Base-by-base conservation (phyloP, 306 rosid species). In the Morella rubra region DNA sequence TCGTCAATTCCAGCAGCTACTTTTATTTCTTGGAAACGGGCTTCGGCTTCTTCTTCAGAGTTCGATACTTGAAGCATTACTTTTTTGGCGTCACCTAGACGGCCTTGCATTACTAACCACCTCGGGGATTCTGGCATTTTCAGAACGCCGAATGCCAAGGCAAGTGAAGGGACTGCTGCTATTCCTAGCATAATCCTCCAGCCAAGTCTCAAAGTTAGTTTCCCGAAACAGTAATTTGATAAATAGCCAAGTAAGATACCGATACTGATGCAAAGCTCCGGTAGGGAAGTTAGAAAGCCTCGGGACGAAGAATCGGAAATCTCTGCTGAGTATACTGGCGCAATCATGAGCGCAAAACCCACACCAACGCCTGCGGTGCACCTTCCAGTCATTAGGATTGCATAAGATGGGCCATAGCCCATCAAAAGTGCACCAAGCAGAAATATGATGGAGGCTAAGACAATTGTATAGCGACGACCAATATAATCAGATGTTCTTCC, bases 91-190 rank as follows among this genome's bases (percentile, higher is more conserved):
- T 82, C 85, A 1, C 59, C 90, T 12, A 95, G 10, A 5, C 82
- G 85, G 14, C 99, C 97, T 27, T 83, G 93, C 86, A 92, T 70
- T 8, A 86, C 86, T 1, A 95, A 55, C 99, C 97, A 92, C 45
- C 97, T 86, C 5, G 99, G 99, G 1, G 99, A 95, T 44, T 95
- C 98, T 6, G 97, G 96, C 97, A 95, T 83, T 65, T 49, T 60
- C 7, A 92, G 73, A 59, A 95, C 77, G 1, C 85, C 89, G 0
- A 90, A 44, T 18, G 84, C 80, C 49, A 92, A 74, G 4, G 41
- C 77, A 41, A 90, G 51, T 2, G 97, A 89, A 65, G 99, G 99
- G 58, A 88, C 12, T 1, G 89, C 93, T 7, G 95, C 96, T 8
- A 88, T 5, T 7, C 97, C 97, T 7, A 95, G 87, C 98, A 95